Evolutionary conservation across 2,329 filamentous ascomycete genomes (phyloP), one percentile per base, ranked within the genome.

Genomic region (Exophiala alcalophila): DNA sequence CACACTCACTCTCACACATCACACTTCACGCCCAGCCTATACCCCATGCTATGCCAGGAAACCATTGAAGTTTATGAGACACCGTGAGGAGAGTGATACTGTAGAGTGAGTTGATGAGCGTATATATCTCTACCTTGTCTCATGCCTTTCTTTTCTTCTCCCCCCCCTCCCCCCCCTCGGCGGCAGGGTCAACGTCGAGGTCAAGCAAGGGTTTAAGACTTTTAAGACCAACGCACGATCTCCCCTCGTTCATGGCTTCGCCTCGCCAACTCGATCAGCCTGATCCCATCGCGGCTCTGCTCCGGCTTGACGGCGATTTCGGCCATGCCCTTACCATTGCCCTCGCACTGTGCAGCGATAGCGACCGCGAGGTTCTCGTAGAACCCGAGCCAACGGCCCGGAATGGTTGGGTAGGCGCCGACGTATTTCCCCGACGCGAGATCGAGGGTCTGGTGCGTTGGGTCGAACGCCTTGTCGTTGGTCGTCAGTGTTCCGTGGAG

Each of bases 401-500:
- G 39, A 15, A 47, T 23, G 2, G 48, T 51, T 7, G 48, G 48
- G 24, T 47, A 51, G 18, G 36, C 30, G 10, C 42, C 44, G 5
- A 43, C 32, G 24, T 34, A 48, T 12, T 39, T 37, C 19, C 42
- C 35, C 5, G 29, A 27, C 4, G 28, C 24, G 3, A 32, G 15
- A 16, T 49, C 47, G 28, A 33, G 27, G 12, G 24, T 40, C 15
- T 47, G 44, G 21, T 23, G 26, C 15, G 7, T 18, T 8, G 18
- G 28, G 27, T 42, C 38, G 19, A 47, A 47, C 7, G 19, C 15
- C 8, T 21, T 23, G 15, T 40, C 37, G 8, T 29, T 41, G 14
- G 40, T 51, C 18, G 44, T 76, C 48, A 89, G 64, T 47, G 59
- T 72, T 52, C 83, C 81, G 41, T 77, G 74, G 54, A 72, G 71